These are phyloP conservation scores for Bipolaris cookei DNA, from an alignment of 2,329 filamentous ascomycete species.

Conservation along the genomic window DNA sequence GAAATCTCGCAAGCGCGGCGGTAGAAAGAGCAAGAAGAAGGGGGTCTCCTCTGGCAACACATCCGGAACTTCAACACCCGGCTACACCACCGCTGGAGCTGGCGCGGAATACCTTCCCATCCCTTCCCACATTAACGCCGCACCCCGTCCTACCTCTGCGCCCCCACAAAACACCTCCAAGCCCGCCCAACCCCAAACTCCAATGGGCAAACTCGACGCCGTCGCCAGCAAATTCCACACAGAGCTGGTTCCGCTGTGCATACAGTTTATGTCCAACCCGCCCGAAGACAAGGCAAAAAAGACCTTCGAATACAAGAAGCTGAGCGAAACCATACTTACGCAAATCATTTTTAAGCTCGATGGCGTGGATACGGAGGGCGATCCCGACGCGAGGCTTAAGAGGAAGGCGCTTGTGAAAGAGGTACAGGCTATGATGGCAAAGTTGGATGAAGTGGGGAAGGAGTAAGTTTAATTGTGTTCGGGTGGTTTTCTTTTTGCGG, in stretches of 20 bases:
- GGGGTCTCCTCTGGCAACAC: constrained; percentile 51
- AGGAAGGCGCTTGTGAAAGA: constrained; percentile 76
- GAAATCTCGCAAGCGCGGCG: constrained; percentile 43
- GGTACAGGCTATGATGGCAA: constrained; percentile 70
- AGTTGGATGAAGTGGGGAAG: constrained; percentile 62
- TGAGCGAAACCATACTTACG: constrained; percentile 77
- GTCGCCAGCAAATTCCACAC: constrained; percentile 69
- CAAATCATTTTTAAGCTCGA: constrained; percentile 80
- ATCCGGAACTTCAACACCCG: constrained; percentile 51
- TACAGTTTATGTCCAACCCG: constrained; percentile 66
- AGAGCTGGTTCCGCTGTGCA: constrained; percentile 69
- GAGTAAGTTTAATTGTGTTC: background rate
- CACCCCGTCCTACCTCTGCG: constrained; percentile 43
- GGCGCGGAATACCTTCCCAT: constrained; percentile 50
- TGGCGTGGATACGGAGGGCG: constrained; percentile 74
- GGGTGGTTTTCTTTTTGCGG: background rate
- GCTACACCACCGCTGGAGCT: constrained; percentile 40
- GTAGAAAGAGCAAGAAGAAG: constrained; percentile 56
- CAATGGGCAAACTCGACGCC: constrained; percentile 67
- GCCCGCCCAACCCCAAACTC: constrained; percentile 40
- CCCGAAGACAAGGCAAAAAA: constrained; percentile 67
- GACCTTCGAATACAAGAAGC: constrained; percentile 74
- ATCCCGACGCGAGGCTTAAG: constrained; percentile 66
- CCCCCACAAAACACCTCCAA: constrained; percentile 39
- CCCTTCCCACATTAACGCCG: constrained; percentile 42